Base-by-base conservation (phyloP, 2,329 filamentous ascomycete species). In the Neonectria ditissima region DNA sequence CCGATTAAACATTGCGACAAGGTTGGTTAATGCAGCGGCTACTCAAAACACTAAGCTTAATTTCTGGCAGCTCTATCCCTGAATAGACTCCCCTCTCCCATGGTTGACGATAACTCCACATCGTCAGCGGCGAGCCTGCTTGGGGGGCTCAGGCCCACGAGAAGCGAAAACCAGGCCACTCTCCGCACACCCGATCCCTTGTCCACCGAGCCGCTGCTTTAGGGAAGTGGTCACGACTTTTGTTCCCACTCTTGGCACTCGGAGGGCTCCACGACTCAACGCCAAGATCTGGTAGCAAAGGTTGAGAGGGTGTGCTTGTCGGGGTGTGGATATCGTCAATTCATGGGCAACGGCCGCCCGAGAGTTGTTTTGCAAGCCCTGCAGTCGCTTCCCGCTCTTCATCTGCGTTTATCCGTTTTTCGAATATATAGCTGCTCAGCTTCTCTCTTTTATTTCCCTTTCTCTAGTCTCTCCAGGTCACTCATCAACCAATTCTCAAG, bases 171-270 rank as follows among this genome's bases (percentile, higher is more conserved):
- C 20, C 18, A 44, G 44, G 41, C 9, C 22, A 20, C n/a, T 13
- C 5, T 52, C 22, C 22, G 37, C 14, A 11, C 39, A n/a, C 52
- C 44, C 34, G 52, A 51, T 59, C 18, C 60, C 52, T 59, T 22
- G 32, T 50, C 48, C 56, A 63, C 63, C 30, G 43, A 54, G 32
- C 32, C 39, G 48, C 59, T 44, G 13, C 41, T 64, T 66, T 62
- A 32, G 52, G 65, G 50, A 67, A 57, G 51, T 65, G 55, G 47
- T 59, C 62, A 62, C 65, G 52, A 54, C 28, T 54, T 13, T 56
- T 13, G 63, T 69, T 69, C 66, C 65, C 59, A 56, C 58, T 66
- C 66, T 69, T 69, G 66, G 69, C 67, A 54, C 56, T 54, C 32
- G 45, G 47, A 52, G 37, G 56, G 66, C 51, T 64, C 65, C 57